Evolutionary conservation across 805 yeast genomes (phyloP), one percentile per base, ranked within the genome.

Genomic region (Starmerella apis): DNA sequence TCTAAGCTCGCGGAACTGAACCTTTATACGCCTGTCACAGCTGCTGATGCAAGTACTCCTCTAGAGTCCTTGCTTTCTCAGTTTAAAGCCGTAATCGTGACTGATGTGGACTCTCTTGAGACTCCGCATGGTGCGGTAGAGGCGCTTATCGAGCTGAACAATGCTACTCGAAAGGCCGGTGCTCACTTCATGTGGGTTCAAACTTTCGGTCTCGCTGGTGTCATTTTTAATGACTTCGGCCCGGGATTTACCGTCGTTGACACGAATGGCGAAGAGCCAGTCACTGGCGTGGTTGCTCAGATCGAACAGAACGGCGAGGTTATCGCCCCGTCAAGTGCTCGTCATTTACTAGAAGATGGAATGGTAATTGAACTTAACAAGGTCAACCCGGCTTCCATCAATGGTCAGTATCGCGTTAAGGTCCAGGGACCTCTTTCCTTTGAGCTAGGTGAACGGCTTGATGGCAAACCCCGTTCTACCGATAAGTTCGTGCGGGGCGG

Each of bases 401-500:
- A 80, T 58, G 94, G 90, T 4, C 68, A 75, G 49, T 75, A 86
- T 14, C 79, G 73, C 63, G 77, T 92, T 47, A 82, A 80, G 62
- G 96, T 87, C 1, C 72, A 83, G 53, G 98, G 97, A 14, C 98
- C 98, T n/a, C 87, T 77, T 63, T 94, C 96, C 2, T 92, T 84
- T 73, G 80, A 78, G 63, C 78, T 90, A 52, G 78, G 75, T 14
- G 56, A 63, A 68, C 20, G 56, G 20, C 72, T 74, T 0, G 61
- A 69, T 20, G 74, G 78, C 49, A 71, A 77, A 41, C 51, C 95
- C 88, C 20, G 19, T 18, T 16, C 46, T 28, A 46, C 53, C 10
- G 54, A 38, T 24, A 66, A 71, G 2, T 92, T 86, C 63, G 66
- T 70, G 47, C 80, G 79, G 61, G 95, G 96, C 45, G 99, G 99